Evolutionary conservation across 768 basidiomycete genomes (phyloP).

Genomic region (Hygrocybe punicea): DNA sequence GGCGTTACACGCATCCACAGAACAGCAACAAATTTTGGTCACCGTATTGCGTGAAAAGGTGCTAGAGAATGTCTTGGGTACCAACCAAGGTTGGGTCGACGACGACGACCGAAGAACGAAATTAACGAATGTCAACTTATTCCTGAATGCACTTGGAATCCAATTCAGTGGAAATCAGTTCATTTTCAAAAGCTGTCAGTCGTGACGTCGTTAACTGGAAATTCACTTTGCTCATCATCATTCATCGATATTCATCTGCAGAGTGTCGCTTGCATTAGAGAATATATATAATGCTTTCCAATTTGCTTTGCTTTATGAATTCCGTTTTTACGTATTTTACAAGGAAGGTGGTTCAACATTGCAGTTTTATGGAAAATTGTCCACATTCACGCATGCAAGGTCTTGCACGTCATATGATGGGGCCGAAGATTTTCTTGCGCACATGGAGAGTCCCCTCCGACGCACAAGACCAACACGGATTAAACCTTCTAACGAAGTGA

Average conservation of each 20-base stretch:
- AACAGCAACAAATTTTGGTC: conserved; percentile 89
- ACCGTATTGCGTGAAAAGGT: conserved; percentile 87
- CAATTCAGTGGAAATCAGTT: conserved; percentile 29
- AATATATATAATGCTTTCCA: not conserved
- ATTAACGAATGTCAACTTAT: conserved; percentile 89
- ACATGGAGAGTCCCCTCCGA: conserved; percentile 34
- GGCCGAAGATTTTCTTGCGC: conserved; percentile 17
- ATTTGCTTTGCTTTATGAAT: not conserved
- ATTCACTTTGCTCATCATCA: not conserved
- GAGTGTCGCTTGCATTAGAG: not conserved
- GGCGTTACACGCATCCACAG: conserved; percentile 76
- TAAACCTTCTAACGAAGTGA: conserved; percentile 38
- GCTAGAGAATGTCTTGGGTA: conserved; percentile 80
- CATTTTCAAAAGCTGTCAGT: conserved; percentile 7
- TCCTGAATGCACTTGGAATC: conserved; percentile 70
- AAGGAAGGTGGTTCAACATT: not conserved
- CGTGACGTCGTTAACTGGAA: too few relatives aligned
- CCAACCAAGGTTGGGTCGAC: conserved; percentile 71
- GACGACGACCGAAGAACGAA: conserved; percentile 75
- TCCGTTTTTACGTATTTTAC: not conserved
- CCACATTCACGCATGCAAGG: conserved; percentile 25
- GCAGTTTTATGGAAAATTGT: not conserved
- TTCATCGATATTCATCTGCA: not conserved
- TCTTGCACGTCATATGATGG: conserved; percentile 23
- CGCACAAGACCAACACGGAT: conserved; percentile 33